These are phyloP conservation scores for Xylona heveae DNA, from an alignment of 495 filamentous ascomycete genomes.

Conservation along the genomic window DNA sequence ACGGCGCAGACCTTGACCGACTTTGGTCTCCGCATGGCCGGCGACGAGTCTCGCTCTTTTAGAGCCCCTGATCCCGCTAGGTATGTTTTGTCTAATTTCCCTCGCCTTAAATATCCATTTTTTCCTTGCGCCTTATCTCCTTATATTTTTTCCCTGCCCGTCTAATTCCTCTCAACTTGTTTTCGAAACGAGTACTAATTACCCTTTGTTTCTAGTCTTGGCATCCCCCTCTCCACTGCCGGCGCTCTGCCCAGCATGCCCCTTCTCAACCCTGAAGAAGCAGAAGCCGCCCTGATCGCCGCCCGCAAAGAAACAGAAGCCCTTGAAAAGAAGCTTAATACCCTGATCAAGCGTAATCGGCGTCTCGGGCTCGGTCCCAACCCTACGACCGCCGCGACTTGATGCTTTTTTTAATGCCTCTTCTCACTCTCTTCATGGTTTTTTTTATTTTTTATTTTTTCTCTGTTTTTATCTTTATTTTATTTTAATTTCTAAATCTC, in stretches of 20 bases:
- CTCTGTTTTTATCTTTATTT: no score
- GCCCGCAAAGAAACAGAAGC: constrained; percentile 47
- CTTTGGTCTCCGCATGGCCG: constrained; percentile 3
- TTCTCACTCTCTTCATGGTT: no score
- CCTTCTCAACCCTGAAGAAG: constrained; percentile 34
- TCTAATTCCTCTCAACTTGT: no score
- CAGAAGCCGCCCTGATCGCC: constrained; percentile 30
- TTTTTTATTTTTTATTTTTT: no score
- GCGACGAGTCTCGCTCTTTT: constrained; percentile 9
- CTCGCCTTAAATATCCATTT: no score
- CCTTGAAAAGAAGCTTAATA: constrained; percentile 43
- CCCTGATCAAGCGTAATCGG: constrained; percentile 39
- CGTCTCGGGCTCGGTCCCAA: constrained; percentile 17
- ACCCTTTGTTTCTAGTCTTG: neutral
- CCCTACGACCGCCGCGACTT: no score
- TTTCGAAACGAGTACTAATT: no score
- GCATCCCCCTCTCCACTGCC: neutral
- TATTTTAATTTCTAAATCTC: no score
- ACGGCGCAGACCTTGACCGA: constrained; percentile 9
- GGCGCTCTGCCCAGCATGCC: constrained; percentile 12
- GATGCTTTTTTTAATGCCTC: no score
- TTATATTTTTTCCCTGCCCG: no score
- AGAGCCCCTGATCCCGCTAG: constrained; percentile 1
- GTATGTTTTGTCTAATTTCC: no score
- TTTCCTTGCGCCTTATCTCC: no score